These are phyloP conservation scores for Blastocystis sp. DNA, from an alignment of 352 stramenopile species.

Conservation along the genomic window DNA sequence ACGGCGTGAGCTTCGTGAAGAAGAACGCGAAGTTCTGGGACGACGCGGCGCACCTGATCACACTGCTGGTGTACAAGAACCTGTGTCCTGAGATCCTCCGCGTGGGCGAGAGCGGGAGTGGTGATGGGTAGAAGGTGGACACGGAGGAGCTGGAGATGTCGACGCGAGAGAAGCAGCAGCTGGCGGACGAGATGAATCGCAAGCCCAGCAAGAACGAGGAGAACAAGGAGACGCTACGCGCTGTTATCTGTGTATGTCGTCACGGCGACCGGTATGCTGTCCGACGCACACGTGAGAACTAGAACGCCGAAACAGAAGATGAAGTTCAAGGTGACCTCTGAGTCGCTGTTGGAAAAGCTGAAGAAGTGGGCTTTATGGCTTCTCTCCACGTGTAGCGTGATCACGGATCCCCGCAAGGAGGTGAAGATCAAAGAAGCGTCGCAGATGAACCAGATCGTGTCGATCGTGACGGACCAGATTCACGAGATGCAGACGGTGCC, in stretches of 20 bases:
- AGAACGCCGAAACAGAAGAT: constrained; percentile 98
- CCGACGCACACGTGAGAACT: neutral
- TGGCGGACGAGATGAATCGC: constrained; percentile 34
- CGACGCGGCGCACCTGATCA: constrained; percentile 92
- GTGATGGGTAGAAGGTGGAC: constrained; percentile 69
- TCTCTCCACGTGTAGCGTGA: constrained; percentile 24
- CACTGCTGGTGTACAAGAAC: constrained; percentile 70
- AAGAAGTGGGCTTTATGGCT: neutral
- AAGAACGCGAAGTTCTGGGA: constrained; percentile 94
- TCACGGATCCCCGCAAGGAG: constrained; percentile 80
- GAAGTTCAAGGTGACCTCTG: constrained; percentile 84
- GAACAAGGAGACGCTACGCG: constrained; percentile 92
- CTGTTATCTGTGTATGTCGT: constrained; percentile 95
- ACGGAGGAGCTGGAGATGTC: constrained; percentile 73
- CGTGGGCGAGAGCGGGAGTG: neutral
- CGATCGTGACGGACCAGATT: constrained; percentile 78
- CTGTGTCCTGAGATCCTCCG: constrained; percentile 59
- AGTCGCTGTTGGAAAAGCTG: constrained; percentile 30
- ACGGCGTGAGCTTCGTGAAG: constrained; percentile 98
- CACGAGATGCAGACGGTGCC: constrained; percentile 81
- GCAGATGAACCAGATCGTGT: constrained; percentile 82
- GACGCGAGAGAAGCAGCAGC: constrained; percentile 63
- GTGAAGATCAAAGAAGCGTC: constrained; percentile 84
- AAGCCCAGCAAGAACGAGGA: constrained; percentile 76
- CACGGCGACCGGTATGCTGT: constrained; percentile 88